phyloP scores from a whole-genome alignment of 805 yeast genomes.

The Zygotorulaspora danielsina region DNA sequence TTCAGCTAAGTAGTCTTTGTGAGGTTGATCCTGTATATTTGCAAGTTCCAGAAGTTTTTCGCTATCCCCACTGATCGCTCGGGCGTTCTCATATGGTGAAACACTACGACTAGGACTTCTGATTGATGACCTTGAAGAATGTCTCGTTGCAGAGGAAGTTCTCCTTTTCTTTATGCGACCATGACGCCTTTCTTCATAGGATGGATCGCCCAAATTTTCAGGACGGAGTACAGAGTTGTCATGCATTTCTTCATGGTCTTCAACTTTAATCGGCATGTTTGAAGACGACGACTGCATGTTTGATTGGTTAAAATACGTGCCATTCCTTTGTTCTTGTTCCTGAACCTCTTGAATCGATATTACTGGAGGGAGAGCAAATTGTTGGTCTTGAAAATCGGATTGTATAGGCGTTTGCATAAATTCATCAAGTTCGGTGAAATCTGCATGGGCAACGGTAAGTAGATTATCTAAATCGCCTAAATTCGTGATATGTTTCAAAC shows the following conservation, averaged over 20 bases:
- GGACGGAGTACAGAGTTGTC: slow-evolving; percentile 10
- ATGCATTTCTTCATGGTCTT: slow-evolving; percentile 1
- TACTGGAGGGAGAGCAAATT: slow-evolving; percentile 19
- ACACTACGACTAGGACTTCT: slow-evolving; percentile 14
- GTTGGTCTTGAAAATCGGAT: slow-evolving; percentile 3
- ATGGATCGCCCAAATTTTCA: slow-evolving; percentile 9
- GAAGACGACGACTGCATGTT: background rate
- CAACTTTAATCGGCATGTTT: background rate
- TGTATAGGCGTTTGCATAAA: slow-evolving; percentile 6
- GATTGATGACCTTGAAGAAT: slow-evolving; percentile 18
- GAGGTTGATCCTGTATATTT: slow-evolving; percentile 19
- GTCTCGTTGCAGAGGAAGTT: slow-evolving; percentile 16
- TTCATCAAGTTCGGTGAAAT: slow-evolving; percentile 9
- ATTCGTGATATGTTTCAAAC: slow-evolving; percentile 25
- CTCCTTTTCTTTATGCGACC: slow-evolving; percentile 29
- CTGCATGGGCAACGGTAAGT: slow-evolving; percentile 8
- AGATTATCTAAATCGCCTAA: slow-evolving; percentile 24
- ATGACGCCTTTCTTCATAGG: slow-evolving; percentile 26
- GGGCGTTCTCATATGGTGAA: slow-evolving; percentile 31
- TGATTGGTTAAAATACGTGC: background rate
- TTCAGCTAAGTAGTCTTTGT: slow-evolving; percentile 4
- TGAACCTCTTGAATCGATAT: slow-evolving; percentile 28
- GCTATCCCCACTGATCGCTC: slow-evolving; percentile 32
- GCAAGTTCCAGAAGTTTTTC: slow-evolving; percentile 32
- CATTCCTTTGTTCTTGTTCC: slow-evolving; percentile 9